phyloP scores from a whole-genome alignment of 1,284 basidiomycete species.

The Austroboletus niveus region DNA sequence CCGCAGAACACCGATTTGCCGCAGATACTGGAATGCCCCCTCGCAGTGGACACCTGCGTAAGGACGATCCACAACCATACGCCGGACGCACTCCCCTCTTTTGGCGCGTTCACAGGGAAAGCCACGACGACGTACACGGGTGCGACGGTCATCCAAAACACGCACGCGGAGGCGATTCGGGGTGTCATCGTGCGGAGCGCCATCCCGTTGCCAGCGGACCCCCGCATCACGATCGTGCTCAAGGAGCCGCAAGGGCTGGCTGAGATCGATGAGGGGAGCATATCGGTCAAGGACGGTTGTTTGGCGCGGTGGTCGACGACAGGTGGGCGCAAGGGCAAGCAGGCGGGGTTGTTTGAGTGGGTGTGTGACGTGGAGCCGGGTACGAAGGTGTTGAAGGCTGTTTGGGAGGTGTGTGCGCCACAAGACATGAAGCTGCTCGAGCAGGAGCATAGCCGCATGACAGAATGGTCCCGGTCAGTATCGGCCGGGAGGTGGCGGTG shows the following conservation, averaged over 20 bases:
- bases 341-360: constrained; percentile 27
- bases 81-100: constrained; percentile 13
- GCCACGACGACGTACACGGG: constrained; percentile 19
- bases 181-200: constrained; percentile 21
- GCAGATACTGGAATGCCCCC: constrained; percentile 21
- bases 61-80: constrained; percentile 15
- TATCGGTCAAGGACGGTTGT: constrained; percentile 14
- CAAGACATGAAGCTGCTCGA: constrained; percentile 13
- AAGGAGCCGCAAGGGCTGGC: constrained; percentile 24
- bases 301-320: constrained; percentile 22
- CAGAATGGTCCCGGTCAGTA: too few species aligned
- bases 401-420: constrained; percentile 25
- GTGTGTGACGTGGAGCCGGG: constrained; percentile 20
- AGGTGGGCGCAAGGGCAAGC: constrained; percentile 16
- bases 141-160: constrained; percentile 16
- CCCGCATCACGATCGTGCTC: constrained; percentile 21
- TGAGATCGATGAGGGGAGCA: constrained; percentile 15
- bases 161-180: constrained; percentile 8
- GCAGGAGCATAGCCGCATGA: constrained; percentile 2
- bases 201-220: constrained; percentile 21
- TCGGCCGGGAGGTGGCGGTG: too few species aligned
- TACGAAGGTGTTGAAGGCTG: constrained; percentile 18
- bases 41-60: constrained; percentile 17
- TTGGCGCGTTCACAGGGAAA: constrained; percentile 4
- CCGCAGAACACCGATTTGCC: constrained; percentile 14